Evolutionary conservation across 2,329 filamentous ascomycete genomes (phyloP).

Genomic region (Ophiostoma himal-ulmi): DNA sequence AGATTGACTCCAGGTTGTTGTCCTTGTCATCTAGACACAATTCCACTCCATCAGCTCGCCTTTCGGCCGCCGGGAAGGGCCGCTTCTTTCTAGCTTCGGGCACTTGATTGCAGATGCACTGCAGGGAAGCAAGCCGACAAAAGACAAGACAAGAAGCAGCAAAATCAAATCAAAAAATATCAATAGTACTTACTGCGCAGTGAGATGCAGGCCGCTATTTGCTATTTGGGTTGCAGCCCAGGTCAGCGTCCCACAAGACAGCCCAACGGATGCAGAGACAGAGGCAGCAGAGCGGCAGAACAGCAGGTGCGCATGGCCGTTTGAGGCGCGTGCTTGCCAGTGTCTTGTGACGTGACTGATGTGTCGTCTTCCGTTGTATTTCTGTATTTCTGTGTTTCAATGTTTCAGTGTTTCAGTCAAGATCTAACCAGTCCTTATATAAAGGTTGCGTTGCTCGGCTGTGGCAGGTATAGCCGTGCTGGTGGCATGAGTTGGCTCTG

Average conservation of each 20-base stretch:
- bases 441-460: neutral
- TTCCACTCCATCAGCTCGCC: too few species aligned
- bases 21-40: neutral
- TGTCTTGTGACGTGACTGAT: neutral
- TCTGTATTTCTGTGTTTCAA: neutral
- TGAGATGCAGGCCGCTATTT: constrained; percentile 25
- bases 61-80: constrained; percentile 15
- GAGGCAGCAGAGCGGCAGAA: constrained; percentile 19
- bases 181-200: neutral
- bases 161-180: constrained; percentile 3
- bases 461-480: constrained; percentile 8
- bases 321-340: constrained; percentile 11
- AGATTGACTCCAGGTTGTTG: neutral
- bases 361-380: neutral
- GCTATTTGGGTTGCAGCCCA: constrained; percentile 25
- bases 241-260: constrained; percentile 23
- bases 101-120: too few species aligned
- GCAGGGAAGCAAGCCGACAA: neutral
- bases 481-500: neutral
- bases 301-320: constrained; percentile 23
- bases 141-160: neutral
- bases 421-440: neutral
- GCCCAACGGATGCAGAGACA: constrained; percentile 13
- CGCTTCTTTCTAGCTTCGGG: neutral
- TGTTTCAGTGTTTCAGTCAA: too few species aligned